Evolutionary conservation across 2,329 filamentous ascomycete genomes (phyloP).

Genomic region (Cryphonectria parasitica): DNA sequence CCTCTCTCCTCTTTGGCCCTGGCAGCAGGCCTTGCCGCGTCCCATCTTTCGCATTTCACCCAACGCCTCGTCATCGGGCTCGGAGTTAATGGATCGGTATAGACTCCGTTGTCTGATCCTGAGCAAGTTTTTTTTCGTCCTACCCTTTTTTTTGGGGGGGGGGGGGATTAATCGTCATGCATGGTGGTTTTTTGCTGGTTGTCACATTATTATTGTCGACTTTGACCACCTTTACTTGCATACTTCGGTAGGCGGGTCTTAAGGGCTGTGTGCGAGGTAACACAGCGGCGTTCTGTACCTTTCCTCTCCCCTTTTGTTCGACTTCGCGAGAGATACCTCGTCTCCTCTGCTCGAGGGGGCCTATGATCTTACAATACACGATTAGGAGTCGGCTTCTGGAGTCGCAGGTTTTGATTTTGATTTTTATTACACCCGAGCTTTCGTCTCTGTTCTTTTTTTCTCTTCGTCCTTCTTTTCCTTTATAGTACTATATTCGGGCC

Average conservation of each 20-base stretch:
- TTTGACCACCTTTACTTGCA: constrained; percentile 1
- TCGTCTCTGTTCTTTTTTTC: constrained; percentile 24
- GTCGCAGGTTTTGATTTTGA: not conserved
- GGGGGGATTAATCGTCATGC: not conserved
- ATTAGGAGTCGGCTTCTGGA: constrained; percentile 12
- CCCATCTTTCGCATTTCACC: not conserved
- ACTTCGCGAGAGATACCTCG: constrained; percentile 19
- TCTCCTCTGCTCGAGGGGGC: constrained; percentile 9
- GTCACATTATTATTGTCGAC: not conserved
- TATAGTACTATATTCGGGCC: constrained; percentile 1
- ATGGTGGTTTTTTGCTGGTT: not conserved
- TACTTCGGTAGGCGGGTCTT: constrained; percentile 8
- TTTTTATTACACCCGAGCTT: constrained; percentile 17
- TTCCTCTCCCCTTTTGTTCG: not conserved
- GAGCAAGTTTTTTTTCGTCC: not conserved
- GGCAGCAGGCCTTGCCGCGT: not conserved
- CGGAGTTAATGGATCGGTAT: not conserved
- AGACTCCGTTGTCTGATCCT: not conserved
- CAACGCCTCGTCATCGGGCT: not conserved
- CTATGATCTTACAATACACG: constrained; percentile 11
- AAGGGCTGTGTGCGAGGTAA: constrained; percentile 35
- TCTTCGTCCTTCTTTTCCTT: not conserved
- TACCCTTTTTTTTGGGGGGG: not conserved
- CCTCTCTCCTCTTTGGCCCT: not conserved
- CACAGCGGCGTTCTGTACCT: constrained; percentile 22